Evolutionary conservation across 108 stramenopile genomes (phyloP).

Genomic region (Conticribra guillardii): DNA sequence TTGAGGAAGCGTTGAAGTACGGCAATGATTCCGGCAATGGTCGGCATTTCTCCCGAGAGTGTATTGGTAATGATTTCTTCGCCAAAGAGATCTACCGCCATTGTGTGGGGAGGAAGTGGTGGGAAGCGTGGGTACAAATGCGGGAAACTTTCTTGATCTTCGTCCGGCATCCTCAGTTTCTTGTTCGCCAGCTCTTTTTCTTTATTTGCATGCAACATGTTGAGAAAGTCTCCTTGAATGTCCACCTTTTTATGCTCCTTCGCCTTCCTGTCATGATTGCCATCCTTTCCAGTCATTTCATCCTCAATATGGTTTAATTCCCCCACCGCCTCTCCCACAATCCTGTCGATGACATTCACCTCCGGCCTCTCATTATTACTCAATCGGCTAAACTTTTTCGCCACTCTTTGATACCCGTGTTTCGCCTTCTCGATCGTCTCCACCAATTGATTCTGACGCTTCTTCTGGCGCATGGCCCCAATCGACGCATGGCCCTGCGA

Average conservation of each 20-base stretch:
- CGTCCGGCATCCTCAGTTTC: background rate
- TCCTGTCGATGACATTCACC: constrained; percentile 16
- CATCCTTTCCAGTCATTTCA: too few relatives aligned
- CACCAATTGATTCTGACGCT: constrained; percentile 20
- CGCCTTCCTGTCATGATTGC: too few relatives aligned
- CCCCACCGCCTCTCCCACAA: constrained; percentile 28
- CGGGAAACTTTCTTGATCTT: constrained; percentile 7
- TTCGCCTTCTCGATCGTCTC: constrained; percentile 24
- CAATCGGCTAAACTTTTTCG: constrained; percentile 17
- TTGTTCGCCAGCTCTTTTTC: constrained; percentile 1
- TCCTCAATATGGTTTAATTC: constrained; percentile 23
- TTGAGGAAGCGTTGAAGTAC: constrained; percentile 56
- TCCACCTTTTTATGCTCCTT: constrained; percentile 14
- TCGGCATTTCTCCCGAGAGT: constrained; percentile 42
- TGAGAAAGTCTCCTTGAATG: constrained; percentile 20
- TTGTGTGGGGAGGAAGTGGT: constrained; percentile 15
- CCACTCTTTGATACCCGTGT: constrained; percentile 1
- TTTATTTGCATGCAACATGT: constrained; percentile 20
- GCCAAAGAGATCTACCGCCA: constrained; percentile 35
- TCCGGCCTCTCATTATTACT: background rate
- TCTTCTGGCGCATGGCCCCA: constrained; percentile 4
- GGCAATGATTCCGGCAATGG: constrained; percentile 60
- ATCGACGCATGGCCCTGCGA: constrained; percentile 34
- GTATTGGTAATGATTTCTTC: constrained; percentile 39
- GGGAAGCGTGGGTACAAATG: constrained; percentile 40